Percentiles rank a stretch among this genome's conserved stretches.
These are phyloP conservation scores for Hemisphaericaspora nanyangensis DNA, from an alignment of 805 yeast genomes.

Conservation along the genomic window DNA sequence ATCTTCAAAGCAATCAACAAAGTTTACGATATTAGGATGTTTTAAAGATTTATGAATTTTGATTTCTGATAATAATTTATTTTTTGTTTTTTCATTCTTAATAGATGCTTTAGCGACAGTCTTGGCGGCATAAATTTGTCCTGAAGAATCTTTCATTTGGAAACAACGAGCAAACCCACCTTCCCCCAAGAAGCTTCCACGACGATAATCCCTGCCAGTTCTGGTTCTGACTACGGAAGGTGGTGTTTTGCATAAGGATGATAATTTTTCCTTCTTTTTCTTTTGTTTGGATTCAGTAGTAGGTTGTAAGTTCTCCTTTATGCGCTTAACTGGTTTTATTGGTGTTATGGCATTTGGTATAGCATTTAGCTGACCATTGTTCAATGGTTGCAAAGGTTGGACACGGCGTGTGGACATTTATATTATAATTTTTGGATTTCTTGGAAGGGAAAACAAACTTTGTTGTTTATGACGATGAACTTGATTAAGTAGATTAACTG, in stretches of 20 bases:
- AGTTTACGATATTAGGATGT: slow-evolving; percentile 88
- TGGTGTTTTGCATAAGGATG: slow-evolving; percentile 92
- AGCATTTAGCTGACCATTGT: slow-evolving; percentile 48
- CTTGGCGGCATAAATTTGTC: slow-evolving; percentile 89
- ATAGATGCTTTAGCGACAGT: slow-evolving; percentile 96
- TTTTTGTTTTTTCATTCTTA: slow-evolving; percentile 83
- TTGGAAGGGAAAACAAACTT: too few species aligned
- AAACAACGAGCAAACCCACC: slow-evolving; percentile 99
- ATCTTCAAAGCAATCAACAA: slow-evolving; percentile 96
- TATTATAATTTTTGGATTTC: too few species aligned
- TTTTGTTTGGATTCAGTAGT: slow-evolving; percentile 26
- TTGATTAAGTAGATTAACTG: too few species aligned
- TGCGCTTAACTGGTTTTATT: slow-evolving; percentile 22
- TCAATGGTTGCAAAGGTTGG: slow-evolving; percentile 54
- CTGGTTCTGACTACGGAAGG: slow-evolving; percentile 89
- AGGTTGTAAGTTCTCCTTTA: slow-evolving; percentile 18
- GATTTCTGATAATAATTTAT: slow-evolving; percentile 85
- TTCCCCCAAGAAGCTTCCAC: slow-evolving; percentile 91
- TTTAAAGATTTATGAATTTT: slow-evolving; percentile 88
- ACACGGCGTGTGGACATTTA: slow-evolving; percentile 30
- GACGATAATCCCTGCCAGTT: slow-evolving; percentile 81
- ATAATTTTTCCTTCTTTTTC: slow-evolving; percentile 84
- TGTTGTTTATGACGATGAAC: too few species aligned
- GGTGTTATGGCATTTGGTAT: slow-evolving; percentile 37
- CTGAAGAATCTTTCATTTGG: slow-evolving; percentile 88